Evolutionary conservation across 306 rosid genomes (phyloP), one percentile per base, ranked within the genome.

Genomic region (Ormosia emarginata): DNA sequence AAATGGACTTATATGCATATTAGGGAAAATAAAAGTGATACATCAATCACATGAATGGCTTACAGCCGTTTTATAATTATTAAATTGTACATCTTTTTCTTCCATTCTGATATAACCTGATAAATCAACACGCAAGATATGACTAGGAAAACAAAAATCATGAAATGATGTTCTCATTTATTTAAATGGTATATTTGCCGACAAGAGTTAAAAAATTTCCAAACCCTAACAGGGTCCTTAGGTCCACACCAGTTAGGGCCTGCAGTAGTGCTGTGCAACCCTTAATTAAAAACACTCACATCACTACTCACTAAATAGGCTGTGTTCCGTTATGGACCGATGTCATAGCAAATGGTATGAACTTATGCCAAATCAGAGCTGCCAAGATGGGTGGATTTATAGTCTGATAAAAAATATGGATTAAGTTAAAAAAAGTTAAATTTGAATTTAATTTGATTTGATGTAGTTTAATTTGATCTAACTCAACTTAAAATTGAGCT

Each of bases 11-110:
- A 33, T n/a, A 9, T 65, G 68, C 61, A 39, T 40, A 8, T 24
- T 50, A 36, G 57, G 57, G 43, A 40, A 62, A 50, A 63, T 13
- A 36, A 57, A 67, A 67, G 74, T 43, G 39, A 7, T 8, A 41
- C 44, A 58, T 67, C 71, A 57, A 44, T 68, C 72, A 57, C 65
- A 49, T 82, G 29, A 71, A 63, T 82, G 78, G 57, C 17, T 76
- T 82, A 59, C 85, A 59, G 73, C 58, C 49, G 68, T 75, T 75
- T n/a, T 39, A 49, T 62, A 59, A 75, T 81, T 59, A 80, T 61
- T 44, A 68, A 61, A 39, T 6, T n/a, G 49, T 15, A 13, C 79
- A 2, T 77, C 73, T 9, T 68, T 52, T 64, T 67, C 37, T 58
- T 75, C 44, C 72, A 36, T 67, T 74, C 15, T 13, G 11, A 36